Evolutionary conservation across 306 rosid species (phyloP), one percentile per base, ranked within the genome.

Genomic region (Castanospermum australe): DNA sequence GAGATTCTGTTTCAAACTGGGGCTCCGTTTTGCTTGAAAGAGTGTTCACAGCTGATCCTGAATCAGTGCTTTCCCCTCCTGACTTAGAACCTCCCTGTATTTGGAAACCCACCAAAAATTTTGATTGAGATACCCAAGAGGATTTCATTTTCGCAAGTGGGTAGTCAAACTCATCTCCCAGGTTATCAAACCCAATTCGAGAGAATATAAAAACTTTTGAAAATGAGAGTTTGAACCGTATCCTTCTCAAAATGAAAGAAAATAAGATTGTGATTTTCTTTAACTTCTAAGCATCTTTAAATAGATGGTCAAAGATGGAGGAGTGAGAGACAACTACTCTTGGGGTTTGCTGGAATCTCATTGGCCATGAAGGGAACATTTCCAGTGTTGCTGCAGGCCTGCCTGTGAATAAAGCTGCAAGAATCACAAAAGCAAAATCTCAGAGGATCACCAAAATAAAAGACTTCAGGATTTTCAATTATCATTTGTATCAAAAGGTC

Each of bases 341-440:
- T 72, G 94, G 83, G 68, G 92, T 82, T 70, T 88, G 97, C 24
- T 91, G 99, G 75, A 85, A 88, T 87, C 96, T 91, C 80, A 91
- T 90, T 86, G 99, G 99, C 98, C 99, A 93, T 24, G 99, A 89
- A 82, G 99, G 99, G 84, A 96, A 96, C 94, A 96, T 96, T 83
- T 96, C 99, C 82, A 95, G 96, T 79, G 99, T 95, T 67, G 98
- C 93, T 52, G 99, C 93, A 86, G 99, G 96, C 80, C 88, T 93
- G 30, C 88, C 87, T 83, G 89, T 83, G 81, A 82, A 87, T 77
- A 92, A 91, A 86, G 93, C 97, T 91, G 98, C 86, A 85, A 82
- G 81, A 81, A 84, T 86, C 87, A 86, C 82, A 81, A 86, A 87
- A 83, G 79, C 51, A 74, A 85, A 83, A 86, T 81, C 79, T 90